Conservation (phyloP, 495 filamentous ascomycete species). For the Podospora tetraspora region DNA sequence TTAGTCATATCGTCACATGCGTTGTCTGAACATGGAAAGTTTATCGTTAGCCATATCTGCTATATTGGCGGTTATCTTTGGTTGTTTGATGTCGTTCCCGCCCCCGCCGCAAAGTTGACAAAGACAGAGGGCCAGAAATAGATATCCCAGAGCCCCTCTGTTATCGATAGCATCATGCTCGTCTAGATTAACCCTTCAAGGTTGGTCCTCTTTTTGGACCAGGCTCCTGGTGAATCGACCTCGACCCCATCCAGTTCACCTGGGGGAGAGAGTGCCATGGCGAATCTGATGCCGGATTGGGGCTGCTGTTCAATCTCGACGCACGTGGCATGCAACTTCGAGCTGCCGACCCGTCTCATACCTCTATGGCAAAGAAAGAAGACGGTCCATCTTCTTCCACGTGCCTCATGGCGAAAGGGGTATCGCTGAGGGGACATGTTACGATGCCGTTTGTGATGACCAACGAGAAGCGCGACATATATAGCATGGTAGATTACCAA, state of each 20-base stretch:
- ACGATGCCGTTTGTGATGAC: neutral
- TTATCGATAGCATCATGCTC: neutral
- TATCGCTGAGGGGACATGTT: neutral
- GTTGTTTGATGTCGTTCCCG: neutral
- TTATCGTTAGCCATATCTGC: neutral
- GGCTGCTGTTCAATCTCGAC: neutral
- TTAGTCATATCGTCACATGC: neutral
- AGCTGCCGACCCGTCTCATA: neutral
- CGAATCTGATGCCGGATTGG: neutral
- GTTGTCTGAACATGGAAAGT: neutral
- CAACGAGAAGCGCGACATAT: neutral
- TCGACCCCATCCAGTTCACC: neutral
- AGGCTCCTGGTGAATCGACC: neutral
- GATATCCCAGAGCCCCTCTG: neutral
- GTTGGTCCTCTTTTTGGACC: neutral
- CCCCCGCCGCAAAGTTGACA: neutral
- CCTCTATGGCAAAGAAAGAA: neutral
- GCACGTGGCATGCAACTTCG: neutral
- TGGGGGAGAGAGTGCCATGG: neutral
- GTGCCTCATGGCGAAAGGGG: neutral
- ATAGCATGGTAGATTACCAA: neutral
- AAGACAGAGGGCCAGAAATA: neutral
- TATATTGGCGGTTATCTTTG: neutral
- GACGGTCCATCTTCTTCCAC: neutral
- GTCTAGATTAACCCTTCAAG: neutral